Percentiles rank a stretch among this genome's conserved stretches.
Conservation (phyloP, 768 basidiomycete species). For the Lactarius pseudohatsudake region DNA sequence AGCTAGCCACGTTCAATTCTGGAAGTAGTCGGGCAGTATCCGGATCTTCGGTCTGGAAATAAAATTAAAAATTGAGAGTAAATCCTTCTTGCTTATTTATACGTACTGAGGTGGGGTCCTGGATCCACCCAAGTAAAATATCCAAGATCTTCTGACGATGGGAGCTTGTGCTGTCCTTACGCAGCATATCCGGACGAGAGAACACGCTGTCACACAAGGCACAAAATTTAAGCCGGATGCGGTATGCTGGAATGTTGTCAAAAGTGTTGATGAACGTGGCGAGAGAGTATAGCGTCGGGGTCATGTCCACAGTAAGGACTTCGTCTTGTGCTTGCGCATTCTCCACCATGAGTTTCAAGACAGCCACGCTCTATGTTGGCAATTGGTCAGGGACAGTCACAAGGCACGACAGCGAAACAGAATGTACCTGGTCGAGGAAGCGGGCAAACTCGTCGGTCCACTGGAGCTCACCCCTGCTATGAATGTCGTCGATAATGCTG, state of each 20-base stretch:
- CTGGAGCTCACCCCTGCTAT: slow-evolving; percentile 47
- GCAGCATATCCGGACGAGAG: slow-evolving; percentile 58
- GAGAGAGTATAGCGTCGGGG: slow-evolving; percentile 45
- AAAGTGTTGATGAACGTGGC: slow-evolving; percentile 67
- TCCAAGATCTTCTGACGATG: slow-evolving; percentile 74
- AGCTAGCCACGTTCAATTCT: slow-evolving; percentile 72
- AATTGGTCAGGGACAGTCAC: not conserved
- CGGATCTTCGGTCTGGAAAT: slow-evolving; percentile 37
- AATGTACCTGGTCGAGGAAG: slow-evolving; percentile 71
- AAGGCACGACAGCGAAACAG: slow-evolving; percentile 4
- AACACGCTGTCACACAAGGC: slow-evolving; percentile 67
- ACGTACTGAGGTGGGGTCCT: slow-evolving; percentile 52
- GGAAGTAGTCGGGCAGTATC: slow-evolving; percentile 43
- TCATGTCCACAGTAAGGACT: slow-evolving; percentile 45
- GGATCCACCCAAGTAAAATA: slow-evolving; percentile 77
- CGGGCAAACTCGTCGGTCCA: slow-evolving; percentile 45
- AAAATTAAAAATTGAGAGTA: not conserved
- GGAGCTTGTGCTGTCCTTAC: slow-evolving; percentile 60
- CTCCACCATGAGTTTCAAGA: slow-evolving; percentile 78
- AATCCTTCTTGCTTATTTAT: not conserved
- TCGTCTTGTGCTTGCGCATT: slow-evolving; percentile 63
- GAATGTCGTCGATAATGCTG: slow-evolving; percentile 54
- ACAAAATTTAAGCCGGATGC: slow-evolving; percentile 77
- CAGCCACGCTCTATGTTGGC: slow-evolving; percentile 53
- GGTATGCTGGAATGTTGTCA: slow-evolving; percentile 50